Percentiles rank a stretch among this genome's conserved stretches.
These are phyloP conservation scores for Crassisporium funariophilum DNA, from an alignment of 768 basidiomycete species.

Conservation along the genomic window DNA sequence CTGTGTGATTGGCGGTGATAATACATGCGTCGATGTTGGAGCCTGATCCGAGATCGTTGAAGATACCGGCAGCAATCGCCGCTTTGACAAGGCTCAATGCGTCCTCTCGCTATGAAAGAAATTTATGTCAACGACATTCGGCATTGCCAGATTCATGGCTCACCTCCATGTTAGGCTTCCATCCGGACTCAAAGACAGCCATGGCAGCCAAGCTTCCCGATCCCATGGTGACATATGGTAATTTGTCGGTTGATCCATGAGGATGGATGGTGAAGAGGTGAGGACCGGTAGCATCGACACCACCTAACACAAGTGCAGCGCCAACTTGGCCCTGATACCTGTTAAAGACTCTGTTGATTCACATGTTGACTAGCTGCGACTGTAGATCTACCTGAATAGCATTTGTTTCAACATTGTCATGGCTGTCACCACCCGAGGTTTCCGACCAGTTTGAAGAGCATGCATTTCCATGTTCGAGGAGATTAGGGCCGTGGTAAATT, in stretches of 20 bases:
- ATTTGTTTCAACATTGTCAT: constrained; percentile 99
- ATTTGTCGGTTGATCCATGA: constrained; percentile 97
- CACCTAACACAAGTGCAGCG: constrained; percentile 94
- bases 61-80: constrained; percentile 94
- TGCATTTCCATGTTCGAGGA: constrained; percentile 96
- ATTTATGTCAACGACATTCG: neutral
- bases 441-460: constrained; percentile 84
- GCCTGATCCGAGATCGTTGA: constrained; percentile 98
- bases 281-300: constrained; percentile 92
- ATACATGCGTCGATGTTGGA: constrained; percentile 98
- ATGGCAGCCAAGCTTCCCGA: constrained; percentile 96
- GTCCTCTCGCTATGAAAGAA: constrained; percentile 60
- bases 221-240: constrained; percentile 99
- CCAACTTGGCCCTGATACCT: constrained; percentile 95
- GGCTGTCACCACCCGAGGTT: constrained; percentile 92
- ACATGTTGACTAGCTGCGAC: neutral
- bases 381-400: constrained; percentile 71
- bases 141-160: constrained; percentile 24
- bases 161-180: constrained; percentile 83
- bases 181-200: constrained; percentile 93
- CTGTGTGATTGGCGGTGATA: constrained; percentile 83
- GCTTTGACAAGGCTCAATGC: constrained; percentile 82
- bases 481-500: constrained; percentile 92
- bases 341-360: neutral
- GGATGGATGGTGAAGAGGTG: constrained; percentile 96